Evolutionary conservation across 352 stramenopile species (phyloP), one percentile per base, ranked within the genome.

Genomic region (Pythium volutum): DNA sequence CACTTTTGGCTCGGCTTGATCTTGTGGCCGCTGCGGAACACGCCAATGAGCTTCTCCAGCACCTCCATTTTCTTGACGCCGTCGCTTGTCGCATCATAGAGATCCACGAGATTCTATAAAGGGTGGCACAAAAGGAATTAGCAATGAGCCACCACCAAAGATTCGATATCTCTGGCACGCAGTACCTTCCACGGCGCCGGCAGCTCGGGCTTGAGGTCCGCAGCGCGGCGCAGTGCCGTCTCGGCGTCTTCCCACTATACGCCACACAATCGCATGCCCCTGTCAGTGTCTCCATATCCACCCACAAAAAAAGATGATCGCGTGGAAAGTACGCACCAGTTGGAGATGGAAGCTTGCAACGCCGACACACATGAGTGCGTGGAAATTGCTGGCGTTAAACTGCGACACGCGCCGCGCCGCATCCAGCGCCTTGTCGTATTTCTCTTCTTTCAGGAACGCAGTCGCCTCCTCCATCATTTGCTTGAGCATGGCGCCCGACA

Each of bases 101-200:
- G 54, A 46, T 93, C 86, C 51, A 89, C 80, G 20, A 95, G 79
- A 59, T 82, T 81, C 86, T 94, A 56, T 6, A 62, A 27, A 12
- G 20, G n/a, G n/a, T 18, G 3, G 55, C 15, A 71, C 15, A 29
- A n/a, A 31, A n/a, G n/a, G 25, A 23, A 45, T 38, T 16, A 12
- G 20, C 20, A 18, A 29, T 27, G 22, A 20, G 27, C 29, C 42
- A 50, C 31, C n/a, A n/a, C n/a, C n/a, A n/a, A n/a, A n/a, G n/a
- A n/a, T n/a, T n/a, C n/a, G n/a, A n/a, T n/a, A n/a, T n/a, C n/a
- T n/a, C n/a, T n/a, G n/a, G n/a, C n/a, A n/a, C n/a, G n/a, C n/a
- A n/a, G n/a, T 48, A 93, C 86, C 81, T 94, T 95, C 84, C 87
- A 94, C 0, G 80, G 72, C n/a, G 76, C 73, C 4, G 87, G 84